Evolutionary conservation across 2,329 filamentous ascomycete genomes (phyloP).

Genomic region (Exophiala phaeomuriformis): DNA sequence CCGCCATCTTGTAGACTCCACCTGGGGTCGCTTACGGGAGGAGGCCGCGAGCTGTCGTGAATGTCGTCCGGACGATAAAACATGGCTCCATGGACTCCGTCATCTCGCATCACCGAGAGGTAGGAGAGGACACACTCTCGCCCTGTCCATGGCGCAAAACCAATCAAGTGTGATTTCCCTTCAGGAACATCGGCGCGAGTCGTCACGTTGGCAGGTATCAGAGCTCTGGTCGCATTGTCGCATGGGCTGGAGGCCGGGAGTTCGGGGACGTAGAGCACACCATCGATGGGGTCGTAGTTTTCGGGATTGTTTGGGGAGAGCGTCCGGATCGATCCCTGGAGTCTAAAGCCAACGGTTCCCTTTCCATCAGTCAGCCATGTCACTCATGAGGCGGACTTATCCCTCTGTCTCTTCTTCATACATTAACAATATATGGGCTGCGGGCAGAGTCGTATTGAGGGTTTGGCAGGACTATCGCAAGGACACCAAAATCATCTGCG

Average conservation of each 20-base stretch:
- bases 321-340: slow-evolving; percentile 59
- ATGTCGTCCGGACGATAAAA: slow-evolving; percentile 44
- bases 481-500: slow-evolving; percentile 20
- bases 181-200: slow-evolving; percentile 59
- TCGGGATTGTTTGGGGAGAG: slow-evolving; percentile 62
- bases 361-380: slow-evolving; percentile 9
- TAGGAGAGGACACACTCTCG: slow-evolving; percentile 66
- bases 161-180: slow-evolving; percentile 64
- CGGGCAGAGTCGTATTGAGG: slow-evolving; percentile 26
- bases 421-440: slow-evolving; percentile 32
- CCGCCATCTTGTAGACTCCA: slow-evolving; percentile 67
- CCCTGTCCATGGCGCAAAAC: slow-evolving; percentile 79
- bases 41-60: slow-evolving; percentile 51
- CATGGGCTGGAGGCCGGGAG: slow-evolving; percentile 55
- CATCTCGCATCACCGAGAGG: slow-evolving; percentile 54
- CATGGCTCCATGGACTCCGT: slow-evolving; percentile 54
- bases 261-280: slow-evolving; percentile 78
- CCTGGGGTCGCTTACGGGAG: slow-evolving; percentile 53
- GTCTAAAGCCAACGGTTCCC: slow-evolving; percentile 28
- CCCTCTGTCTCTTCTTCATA: slow-evolving; percentile 25
- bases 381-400: background rate
- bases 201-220: slow-evolving; percentile 69
- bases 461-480: slow-evolving; percentile 25
- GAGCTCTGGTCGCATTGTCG: slow-evolving; percentile 53
- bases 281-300: slow-evolving; percentile 58